Conservation (phyloP, 164 flowering plant species). For the Amborella trichopoda region DNA sequence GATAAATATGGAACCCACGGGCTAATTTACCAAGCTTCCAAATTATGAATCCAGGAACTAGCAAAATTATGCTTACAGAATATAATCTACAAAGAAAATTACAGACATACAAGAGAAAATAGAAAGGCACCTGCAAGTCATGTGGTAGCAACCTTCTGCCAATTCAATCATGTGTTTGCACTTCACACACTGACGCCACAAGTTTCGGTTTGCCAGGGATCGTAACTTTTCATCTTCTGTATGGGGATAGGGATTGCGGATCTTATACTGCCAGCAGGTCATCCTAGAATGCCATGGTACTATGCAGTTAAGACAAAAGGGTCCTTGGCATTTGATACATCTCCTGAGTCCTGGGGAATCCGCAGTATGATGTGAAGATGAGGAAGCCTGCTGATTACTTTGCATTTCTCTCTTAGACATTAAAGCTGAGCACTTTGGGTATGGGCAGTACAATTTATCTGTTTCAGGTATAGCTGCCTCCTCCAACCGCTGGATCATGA, state of each 20-base stretch:
- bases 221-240: conserved; percentile 50
- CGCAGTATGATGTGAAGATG: conserved; percentile 3
- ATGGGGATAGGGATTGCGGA: conserved; percentile 17
- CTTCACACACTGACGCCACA: conserved; percentile 70
- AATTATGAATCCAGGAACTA: not conserved
- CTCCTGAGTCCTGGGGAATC: conserved; percentile 26
- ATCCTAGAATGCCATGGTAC: conserved; percentile 68
- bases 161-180: conserved; percentile 81
- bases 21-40: not conserved
- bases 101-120: not conserved
- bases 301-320: conserved; percentile 60
- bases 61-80: not conserved
- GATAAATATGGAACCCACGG: not conserved
- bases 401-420: conserved; percentile 48
- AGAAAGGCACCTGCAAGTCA: conserved; percentile 58
- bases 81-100: not conserved
- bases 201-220: conserved; percentile 37
- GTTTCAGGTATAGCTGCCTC: conserved; percentile 62
- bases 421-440: conserved; percentile 69
- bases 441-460: conserved; percentile 79
- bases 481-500: conserved; percentile 35
- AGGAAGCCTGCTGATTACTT: conserved; percentile 3
- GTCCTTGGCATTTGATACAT: conserved; percentile 48
- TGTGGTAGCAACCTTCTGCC: conserved; percentile 73
- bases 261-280: conserved; percentile 36